These are phyloP conservation scores for Penicillium ucsense DNA, from an alignment of 495 filamentous ascomycete genomes.

Conservation along the genomic window DNA sequence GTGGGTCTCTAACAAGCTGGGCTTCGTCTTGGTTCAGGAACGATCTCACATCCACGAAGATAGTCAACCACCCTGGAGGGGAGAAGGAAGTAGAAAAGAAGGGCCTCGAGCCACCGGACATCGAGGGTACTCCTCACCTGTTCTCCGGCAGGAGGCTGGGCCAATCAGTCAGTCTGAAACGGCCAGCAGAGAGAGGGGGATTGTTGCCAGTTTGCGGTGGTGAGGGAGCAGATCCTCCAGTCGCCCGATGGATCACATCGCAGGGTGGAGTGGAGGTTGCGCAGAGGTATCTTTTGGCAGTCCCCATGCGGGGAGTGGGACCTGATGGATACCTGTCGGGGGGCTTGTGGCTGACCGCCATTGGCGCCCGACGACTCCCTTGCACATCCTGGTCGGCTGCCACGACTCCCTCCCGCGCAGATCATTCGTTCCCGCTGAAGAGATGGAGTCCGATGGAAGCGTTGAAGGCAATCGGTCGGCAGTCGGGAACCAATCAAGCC, in stretches of 20 bases:
- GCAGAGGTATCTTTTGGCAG: not conserved
- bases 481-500: no score
- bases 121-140: slow-evolving; percentile 17
- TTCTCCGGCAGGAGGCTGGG: slow-evolving; percentile 13
- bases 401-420: no score
- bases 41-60: slow-evolving; percentile 5
- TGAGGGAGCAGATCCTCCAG: no score
- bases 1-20: not conserved
- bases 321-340: not conserved
- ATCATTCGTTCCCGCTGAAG: no score
- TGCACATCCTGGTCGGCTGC: not conserved
- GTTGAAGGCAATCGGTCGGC: no score
- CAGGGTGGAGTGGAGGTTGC: slow-evolving; percentile 1
- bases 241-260: no score
- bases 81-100: not conserved
- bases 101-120: slow-evolving; percentile 11
- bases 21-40: not conserved
- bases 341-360: slow-evolving; percentile 11
- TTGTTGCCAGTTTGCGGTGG: not conserved
- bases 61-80: slow-evolving; percentile 2
- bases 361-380: slow-evolving; percentile 2
- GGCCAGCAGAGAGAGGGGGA: slow-evolving; percentile 5
- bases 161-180: slow-evolving; percentile 12
- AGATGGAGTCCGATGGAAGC: no score
- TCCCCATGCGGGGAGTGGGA: not conserved